Conservation (phyloP, 495 filamentous ascomycete genomes). For the Aspergillus kassunensis region DNA sequence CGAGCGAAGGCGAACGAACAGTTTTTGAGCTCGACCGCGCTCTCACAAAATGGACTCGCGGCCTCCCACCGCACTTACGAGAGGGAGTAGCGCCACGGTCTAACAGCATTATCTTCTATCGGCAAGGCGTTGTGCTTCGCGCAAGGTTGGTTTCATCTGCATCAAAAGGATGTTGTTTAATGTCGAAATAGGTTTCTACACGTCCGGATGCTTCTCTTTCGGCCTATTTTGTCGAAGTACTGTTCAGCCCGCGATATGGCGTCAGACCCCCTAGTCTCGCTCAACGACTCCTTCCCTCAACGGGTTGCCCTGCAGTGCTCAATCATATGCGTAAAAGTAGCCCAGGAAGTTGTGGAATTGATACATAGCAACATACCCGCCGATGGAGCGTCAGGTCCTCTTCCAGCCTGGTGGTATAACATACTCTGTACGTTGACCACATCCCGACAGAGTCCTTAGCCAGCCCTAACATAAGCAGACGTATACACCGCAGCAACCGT, state of each 20-base stretch:
- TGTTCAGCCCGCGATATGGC: constrained; percentile 29
- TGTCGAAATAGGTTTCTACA: constrained; percentile 29
- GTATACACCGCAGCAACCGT: constrained; percentile 39
- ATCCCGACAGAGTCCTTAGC: neutral
- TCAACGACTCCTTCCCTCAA: constrained; percentile 34
- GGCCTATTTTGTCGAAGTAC: constrained; percentile 34
- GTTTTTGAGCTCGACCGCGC: constrained; percentile 37
- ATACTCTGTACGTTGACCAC: constrained; percentile 28
- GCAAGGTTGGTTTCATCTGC: constrained; percentile 32
- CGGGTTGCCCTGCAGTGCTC: constrained; percentile 37
- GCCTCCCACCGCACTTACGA: constrained; percentile 27
- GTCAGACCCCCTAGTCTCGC: constrained; percentile 22
- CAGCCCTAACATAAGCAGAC: constrained; percentile 15
- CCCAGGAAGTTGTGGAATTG: constrained; percentile 33
- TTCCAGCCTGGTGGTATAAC: constrained; percentile 43
- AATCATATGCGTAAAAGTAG: constrained; percentile 33
- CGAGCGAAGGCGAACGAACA: constrained; percentile 24
- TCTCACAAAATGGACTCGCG: constrained; percentile 30
- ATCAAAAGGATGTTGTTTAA: no score
- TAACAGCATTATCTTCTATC: constrained; percentile 25
- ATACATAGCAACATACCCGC: constrained; percentile 32
- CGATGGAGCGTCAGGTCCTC: constrained; percentile 31
- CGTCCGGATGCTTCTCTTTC: constrained; percentile 35
- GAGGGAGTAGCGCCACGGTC: constrained; percentile 2
- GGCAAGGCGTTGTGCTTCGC: constrained; percentile 31